Base-by-base conservation (phyloP, 2,329 filamentous ascomycete species). In the Cladophialophora carrionii region DNA sequence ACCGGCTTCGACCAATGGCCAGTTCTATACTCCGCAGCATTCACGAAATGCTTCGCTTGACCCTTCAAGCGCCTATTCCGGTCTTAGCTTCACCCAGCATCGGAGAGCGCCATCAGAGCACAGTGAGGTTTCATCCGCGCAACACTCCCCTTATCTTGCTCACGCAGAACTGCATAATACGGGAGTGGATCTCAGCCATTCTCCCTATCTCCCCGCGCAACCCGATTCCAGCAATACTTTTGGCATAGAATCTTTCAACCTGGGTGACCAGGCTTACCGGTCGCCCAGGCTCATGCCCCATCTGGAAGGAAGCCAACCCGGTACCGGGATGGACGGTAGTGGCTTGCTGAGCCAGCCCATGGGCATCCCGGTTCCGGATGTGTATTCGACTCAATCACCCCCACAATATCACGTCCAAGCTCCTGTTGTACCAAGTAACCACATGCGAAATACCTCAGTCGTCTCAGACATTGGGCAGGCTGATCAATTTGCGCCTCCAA, bases 31-130 rank as follows among this genome's bases (percentile, higher is more conserved):
- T 20, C 82, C 84, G 59, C 80, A 79, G 63, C 84, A 87, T 74
- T 87, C 86, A 60, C 82, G 86, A 61, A 82, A 87, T 71, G 79
- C 82, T 22, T 88, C 86, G 24, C 77, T 89, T 34, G 86, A 88
- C 68, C 87, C 87, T 5, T 79, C 82, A 7, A 86, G 80, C 69
- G 84, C 86, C 2, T 84, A 80, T 56, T 81, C 80, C 73, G 84
- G 84, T 71, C 78, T 80, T 43, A 79, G 82, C 65, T 97, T 96
- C 74, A 89, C 91, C 70, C 83, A 86, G n/a, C 94, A 97, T 75
- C 86, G 92, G 71, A 87, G 93, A 73, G 88, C 87, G 43, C 90
- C 91, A 0, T 97, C 93, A n/a, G 94, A 97, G 72, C 92, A 89
- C 73, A 96, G 92, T 2, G 94, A 97, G 71, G 88, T 96, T 5